Evolutionary conservation across 768 basidiomycete genomes (phyloP), one percentile per base, ranked within the genome.

Genomic region (Psilocybe tampanensis): DNA sequence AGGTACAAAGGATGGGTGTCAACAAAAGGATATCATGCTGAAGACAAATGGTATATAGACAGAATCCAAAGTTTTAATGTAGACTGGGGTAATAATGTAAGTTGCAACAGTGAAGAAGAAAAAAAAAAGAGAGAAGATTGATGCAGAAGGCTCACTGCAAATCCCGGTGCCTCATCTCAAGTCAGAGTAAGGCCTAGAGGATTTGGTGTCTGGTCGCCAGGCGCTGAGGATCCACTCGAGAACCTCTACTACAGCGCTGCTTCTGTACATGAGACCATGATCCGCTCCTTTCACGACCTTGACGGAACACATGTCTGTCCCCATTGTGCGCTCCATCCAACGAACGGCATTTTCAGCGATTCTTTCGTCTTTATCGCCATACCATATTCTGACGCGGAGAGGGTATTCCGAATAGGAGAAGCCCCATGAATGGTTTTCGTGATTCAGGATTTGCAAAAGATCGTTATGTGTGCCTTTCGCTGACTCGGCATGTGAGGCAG

Each of bases 401-500:
- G 85, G 84, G 61, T 95, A 90, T 19, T 90, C 82, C 15, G 81
- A 70, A 68, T 98, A 98, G 9, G 87, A 88, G 74, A 97, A 95
- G 0, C 93, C 96, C 91, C 92, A 94, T 1, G 91, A 86, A 60
- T 86, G 86, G 44, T 90, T 86, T 63, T 92, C 90, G 61, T 93
- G 92, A 65, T 95, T 94, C 53, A 98, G 79, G 68, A 99, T 96
- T 64, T 93, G 89, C 58, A 98, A 69, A 15, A 99, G 82, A 73
- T 99, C 97, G 55, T 86, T 83, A 64, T 96, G 93, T 0, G 91
- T 92, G 47, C 97, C 95, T 61, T 88, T 89, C 22, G 94, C 84
- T 4, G 94, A 94, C 69, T 98, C 96, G 2, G 95, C 90, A 69
- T 99, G 95, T 1, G 94, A 95, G 0, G 96, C 96, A 21, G 93